Base-by-base conservation (phyloP, 164 flowering plant species). In the Piper betle region DNA sequence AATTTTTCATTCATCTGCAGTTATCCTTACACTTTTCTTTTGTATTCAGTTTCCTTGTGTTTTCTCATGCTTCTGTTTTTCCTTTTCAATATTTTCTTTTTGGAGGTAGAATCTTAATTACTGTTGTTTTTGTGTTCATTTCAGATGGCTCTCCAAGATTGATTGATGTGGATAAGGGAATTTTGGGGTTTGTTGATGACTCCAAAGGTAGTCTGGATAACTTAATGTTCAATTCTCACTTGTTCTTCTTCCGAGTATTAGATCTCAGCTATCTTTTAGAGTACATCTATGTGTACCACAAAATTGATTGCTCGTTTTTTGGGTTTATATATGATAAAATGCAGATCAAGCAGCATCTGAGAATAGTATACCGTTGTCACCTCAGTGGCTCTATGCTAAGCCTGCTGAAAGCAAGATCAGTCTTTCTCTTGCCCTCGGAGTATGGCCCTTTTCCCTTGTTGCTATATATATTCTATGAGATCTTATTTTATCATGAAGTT, bases 311-410 rank as follows among this genome's bases (percentile, higher is more conserved):
- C 7, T 52, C 20, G 38, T 20, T 66, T 19, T 54, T 62, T 62
- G 38, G n/a, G n/a, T 20, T 17, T 37, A 62, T 53, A 10, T 48
- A 20, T 54, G 50, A 65, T 52, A n/a, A 10, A 64, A 15, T 70
- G 71, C 83, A 87, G 96, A 89, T 75, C 91, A 79, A 79, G 66
- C 46, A 48, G 58, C 69, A 48, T 74, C 87, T 13, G 96, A 92
- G 33, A 89, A 65, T 78, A 84, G 73, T 73, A 85, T 87, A 33
- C 96, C 98, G 1, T 62, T 92, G 64, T 89, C 98, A 67, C 98
- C 96, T 0, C 98, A 92, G 63, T 92, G 98, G 96, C 91, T 92
- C 52, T 80, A 92, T 73, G 71, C 88, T 46, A 92, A 84, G 75
- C 91, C 91, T 48, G 74, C 40, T 54, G 98, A 91, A 53, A 40